A percentile compares a stretch with the other conserved stretches of the same genome.
phyloP scores from a whole-genome alignment of 371 early-diverging fungal genomes.

The Mortierella sp. region DNA sequence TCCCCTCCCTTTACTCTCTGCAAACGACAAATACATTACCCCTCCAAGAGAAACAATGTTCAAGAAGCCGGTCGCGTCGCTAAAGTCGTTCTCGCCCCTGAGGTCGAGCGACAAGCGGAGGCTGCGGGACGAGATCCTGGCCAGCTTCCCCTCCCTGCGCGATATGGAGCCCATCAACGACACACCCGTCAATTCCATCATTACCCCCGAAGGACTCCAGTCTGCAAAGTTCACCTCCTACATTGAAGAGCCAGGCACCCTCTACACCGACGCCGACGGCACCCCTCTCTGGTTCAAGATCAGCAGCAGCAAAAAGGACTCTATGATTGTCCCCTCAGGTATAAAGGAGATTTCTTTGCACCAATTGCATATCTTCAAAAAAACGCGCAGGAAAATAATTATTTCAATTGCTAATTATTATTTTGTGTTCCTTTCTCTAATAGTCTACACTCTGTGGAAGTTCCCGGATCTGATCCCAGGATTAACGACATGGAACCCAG shows the following conservation, averaged over 20 bases:
- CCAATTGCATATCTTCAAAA: neutral
- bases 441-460: constrained; percentile 78
- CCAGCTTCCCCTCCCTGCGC: constrained; percentile 62
- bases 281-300: constrained; percentile 75
- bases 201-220: constrained; percentile 69
- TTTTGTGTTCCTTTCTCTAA: neutral
- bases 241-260: constrained; percentile 68
- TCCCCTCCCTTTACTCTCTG: neutral
- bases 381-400: neutral
- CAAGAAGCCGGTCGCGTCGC: constrained; percentile 68
- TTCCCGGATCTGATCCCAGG: constrained; percentile 71
- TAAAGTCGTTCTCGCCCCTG: constrained; percentile 72
- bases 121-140: constrained; percentile 69
- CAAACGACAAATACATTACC: too few species aligned
- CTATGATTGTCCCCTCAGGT: constrained; percentile 48
- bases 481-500: constrained; percentile 72
- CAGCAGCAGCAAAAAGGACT: constrained; percentile 50
- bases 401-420: neutral
- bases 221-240: constrained; percentile 75
- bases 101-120: constrained; percentile 72
- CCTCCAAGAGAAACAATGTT: constrained; percentile 59
- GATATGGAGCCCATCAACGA: constrained; percentile 38
- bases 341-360: constrained; percentile 4
- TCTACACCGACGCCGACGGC: constrained; percentile 66
- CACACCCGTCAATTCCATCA: constrained; percentile 42